phyloP scores from a whole-genome alignment of 139 green algal genomes.

The Zygnema circumcarinatum region DNA sequence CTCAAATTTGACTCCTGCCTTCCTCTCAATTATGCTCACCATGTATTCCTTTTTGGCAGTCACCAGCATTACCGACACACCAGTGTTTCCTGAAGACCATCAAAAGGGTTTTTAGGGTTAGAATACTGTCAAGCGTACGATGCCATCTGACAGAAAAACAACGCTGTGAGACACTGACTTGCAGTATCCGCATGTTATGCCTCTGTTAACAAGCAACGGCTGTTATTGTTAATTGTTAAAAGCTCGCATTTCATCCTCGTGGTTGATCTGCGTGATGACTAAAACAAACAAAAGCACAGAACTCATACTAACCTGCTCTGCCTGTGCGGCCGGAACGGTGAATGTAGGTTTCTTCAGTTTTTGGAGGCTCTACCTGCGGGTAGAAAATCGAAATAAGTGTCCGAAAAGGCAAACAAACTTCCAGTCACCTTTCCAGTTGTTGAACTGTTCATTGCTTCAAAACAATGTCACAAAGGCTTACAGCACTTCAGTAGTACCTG shows the following conservation, averaged over 20 bases:
- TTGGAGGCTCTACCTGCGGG: conserved; percentile 83
- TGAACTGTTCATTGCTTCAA: too few relatives aligned
- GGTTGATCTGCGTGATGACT: too few relatives aligned
- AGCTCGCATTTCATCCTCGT: too few relatives aligned
- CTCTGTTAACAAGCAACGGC: too few relatives aligned
- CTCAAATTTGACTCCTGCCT: conserved; percentile 84
- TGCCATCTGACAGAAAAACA: conserved; percentile 39
- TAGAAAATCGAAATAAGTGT: too few relatives aligned
- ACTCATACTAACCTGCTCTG: conserved; percentile 68
- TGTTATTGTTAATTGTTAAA: too few relatives aligned
- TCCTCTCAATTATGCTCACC: conserved; percentile 80
- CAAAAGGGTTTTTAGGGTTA: background rate
- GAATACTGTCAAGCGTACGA: background rate
- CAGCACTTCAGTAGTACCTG: conserved; percentile 62
- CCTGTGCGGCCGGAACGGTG: conserved; percentile 91
- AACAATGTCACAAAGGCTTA: too few relatives aligned
- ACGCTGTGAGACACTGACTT: too few relatives aligned
- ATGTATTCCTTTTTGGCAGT: conserved; percentile 82
- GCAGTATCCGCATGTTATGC: too few relatives aligned
- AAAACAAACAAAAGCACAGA: too few relatives aligned
- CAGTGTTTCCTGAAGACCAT: conserved; percentile 70
- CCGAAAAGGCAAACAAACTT: too few relatives aligned
- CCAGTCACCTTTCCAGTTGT: too few relatives aligned
- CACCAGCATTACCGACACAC: conserved; percentile 86
- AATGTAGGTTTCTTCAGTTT: conserved; percentile 92